Evolutionary conservation across 768 basidiomycete genomes (phyloP).

Genomic region (Boletus pseudo-olivaceus): DNA sequence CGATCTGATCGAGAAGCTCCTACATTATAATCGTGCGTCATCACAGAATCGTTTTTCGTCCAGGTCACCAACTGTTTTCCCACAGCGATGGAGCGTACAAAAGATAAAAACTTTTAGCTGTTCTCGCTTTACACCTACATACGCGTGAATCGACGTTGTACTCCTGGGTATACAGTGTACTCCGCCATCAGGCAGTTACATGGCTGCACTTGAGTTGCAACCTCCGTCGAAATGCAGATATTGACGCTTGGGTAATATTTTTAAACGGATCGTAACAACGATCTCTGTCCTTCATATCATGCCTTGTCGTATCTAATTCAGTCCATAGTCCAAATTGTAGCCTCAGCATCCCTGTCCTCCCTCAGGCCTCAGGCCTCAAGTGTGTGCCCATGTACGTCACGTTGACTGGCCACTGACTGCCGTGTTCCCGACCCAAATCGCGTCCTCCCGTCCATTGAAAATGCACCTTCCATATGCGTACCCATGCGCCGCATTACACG

Average conservation of each 20-base stretch:
- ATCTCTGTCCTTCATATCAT: background rate
- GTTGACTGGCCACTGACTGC: background rate
- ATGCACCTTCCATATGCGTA: conserved; percentile 1
- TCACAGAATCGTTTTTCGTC: conserved; percentile 27
- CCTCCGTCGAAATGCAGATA: background rate
- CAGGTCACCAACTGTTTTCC: background rate
- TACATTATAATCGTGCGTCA: conserved; percentile 86
- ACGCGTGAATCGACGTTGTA: background rate
- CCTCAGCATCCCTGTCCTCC: background rate
- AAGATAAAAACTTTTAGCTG: conserved; percentile 25
- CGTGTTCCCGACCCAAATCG: conserved; percentile 2
- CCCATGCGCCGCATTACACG: background rate
- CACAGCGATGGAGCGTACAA: conserved; percentile 33
- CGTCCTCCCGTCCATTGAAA: conserved; percentile 5
- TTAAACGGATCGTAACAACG: background rate
- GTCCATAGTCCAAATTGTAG: background rate
- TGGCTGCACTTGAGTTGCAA: background rate
- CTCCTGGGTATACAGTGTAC: background rate
- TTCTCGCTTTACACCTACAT: background rate
- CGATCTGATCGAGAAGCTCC: conserved; percentile 93
- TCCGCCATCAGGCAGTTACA: background rate
- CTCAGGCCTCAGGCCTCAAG: background rate
- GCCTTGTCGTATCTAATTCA: background rate
- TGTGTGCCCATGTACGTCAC: background rate
- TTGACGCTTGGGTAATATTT: background rate